Percentiles rank a stretch among this genome's conserved stretches.
Conservation (phyloP, 176 grass and related monocot species). For the Zea luxurians region DNA sequence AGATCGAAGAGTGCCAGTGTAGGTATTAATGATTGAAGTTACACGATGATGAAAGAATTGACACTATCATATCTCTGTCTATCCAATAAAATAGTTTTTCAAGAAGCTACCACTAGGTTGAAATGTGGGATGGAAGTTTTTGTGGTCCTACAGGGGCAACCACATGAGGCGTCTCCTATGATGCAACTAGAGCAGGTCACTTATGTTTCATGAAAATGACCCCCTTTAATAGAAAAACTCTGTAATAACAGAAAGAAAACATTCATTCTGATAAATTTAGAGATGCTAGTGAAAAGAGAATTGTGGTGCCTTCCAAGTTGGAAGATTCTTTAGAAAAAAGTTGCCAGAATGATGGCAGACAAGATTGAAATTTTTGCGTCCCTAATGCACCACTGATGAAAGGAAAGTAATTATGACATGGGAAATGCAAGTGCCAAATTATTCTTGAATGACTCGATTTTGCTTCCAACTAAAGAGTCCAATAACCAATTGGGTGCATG, state of each 20-base stretch:
- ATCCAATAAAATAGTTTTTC: constrained; percentile 25
- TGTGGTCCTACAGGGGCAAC: not conserved
- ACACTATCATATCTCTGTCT: not conserved
- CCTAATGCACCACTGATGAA: constrained; percentile 29
- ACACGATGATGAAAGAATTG: not conserved
- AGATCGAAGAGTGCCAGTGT: not conserved
- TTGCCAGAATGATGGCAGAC: constrained; percentile 21
- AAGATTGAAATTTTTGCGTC: constrained; percentile 35
- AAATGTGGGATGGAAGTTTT: constrained; percentile 7
- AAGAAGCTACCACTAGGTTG: constrained; percentile 33
- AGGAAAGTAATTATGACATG: constrained; percentile 33
- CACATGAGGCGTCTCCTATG: not conserved
- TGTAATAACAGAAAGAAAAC: not conserved
- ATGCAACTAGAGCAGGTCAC: constrained; percentile 12
- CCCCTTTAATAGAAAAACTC: constrained; percentile 14
- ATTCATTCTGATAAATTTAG: constrained; percentile 20
- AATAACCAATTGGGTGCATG: constrained; percentile 7
- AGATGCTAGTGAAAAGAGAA: constrained; percentile 2
- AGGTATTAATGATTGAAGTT: constrained; percentile 21
- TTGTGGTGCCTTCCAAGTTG: constrained; percentile 12
- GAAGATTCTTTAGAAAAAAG: constrained; percentile 16
- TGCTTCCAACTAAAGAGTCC: not conserved
- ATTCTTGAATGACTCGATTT: not conserved
- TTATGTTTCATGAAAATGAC: constrained; percentile 26
- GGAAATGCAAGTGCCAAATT: constrained; percentile 19